phyloP scores from a whole-genome alignment of 2,329 filamentous ascomycete genomes.

The Thielaviopsis cerberus region DNA sequence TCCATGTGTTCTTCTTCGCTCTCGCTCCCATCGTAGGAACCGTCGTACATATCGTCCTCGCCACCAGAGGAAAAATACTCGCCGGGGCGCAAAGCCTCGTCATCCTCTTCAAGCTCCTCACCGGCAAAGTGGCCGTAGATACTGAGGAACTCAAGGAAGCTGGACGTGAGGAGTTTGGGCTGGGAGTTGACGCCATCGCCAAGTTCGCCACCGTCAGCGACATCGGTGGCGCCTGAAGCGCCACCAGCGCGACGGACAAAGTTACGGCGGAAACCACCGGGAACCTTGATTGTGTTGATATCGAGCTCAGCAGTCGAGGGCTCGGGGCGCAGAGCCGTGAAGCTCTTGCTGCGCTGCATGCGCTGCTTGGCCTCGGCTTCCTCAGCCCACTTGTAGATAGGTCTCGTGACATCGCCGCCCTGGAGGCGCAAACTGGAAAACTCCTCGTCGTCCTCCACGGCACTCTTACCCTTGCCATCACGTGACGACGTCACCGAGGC shows the following conservation, averaged over 20 bases:
- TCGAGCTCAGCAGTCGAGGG: slow-evolving; percentile 67
- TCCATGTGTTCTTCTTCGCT: slow-evolving; percentile 69
- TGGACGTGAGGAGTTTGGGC: slow-evolving; percentile 62
- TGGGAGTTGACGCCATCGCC: slow-evolving; percentile 16
- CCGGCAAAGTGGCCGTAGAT: slow-evolving; percentile 95
- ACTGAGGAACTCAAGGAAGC: slow-evolving; percentile 87
- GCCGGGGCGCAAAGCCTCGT: slow-evolving; percentile 68
- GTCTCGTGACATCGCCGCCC: slow-evolving; percentile 82
- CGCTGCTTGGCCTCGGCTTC: slow-evolving; percentile 56
- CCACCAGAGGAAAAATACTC: slow-evolving; percentile 79
- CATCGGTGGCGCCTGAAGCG: slow-evolving; percentile 14
- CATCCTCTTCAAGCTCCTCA: slow-evolving; percentile 90
- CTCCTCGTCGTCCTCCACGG: slow-evolving; percentile 47
- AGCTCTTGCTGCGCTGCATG: slow-evolving; percentile 70
- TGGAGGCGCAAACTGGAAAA: slow-evolving; percentile 88
- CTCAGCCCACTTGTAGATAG: slow-evolving; percentile 93
- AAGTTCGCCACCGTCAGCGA: slow-evolving; percentile 16
- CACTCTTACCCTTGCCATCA: slow-evolving; percentile 38
- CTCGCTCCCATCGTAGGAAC: slow-evolving; percentile 22
- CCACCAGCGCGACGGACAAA: slow-evolving; percentile 51
- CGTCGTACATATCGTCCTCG: slow-evolving; percentile 40
- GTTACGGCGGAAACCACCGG: slow-evolving; percentile 82
- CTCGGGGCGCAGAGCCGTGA: slow-evolving; percentile 56
- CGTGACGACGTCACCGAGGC: slow-evolving; percentile 28
- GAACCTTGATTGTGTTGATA: slow-evolving; percentile 79